Percentiles rank a stretch among this genome's conserved stretches.
Conservation (phyloP, 208 protist species). For the Trypanosomatidae sp. region DNA sequence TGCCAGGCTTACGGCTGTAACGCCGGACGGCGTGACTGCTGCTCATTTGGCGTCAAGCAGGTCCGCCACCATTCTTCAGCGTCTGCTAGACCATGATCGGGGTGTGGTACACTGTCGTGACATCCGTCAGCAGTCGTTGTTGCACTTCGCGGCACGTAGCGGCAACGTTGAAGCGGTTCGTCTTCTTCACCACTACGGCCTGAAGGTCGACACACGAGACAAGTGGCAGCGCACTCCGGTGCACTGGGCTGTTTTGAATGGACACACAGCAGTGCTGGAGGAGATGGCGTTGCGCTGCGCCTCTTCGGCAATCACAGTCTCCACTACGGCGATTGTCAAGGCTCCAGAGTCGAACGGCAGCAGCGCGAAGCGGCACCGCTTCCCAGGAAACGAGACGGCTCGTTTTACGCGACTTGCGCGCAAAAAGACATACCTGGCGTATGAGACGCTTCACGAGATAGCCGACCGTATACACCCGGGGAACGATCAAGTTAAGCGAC, state of each 20-base stretch:
- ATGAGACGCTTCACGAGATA: slow-evolving; percentile 45
- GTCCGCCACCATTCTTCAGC: slow-evolving; percentile 18
- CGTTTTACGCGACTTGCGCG: slow-evolving; percentile 42
- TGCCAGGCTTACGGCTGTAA: slow-evolving; percentile 41
- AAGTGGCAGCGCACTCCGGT: slow-evolving; percentile 70
- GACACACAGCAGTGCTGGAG: slow-evolving; percentile 32
- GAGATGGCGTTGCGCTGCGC: slow-evolving; percentile 22
- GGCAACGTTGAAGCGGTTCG: slow-evolving; percentile 30
- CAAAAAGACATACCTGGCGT: slow-evolving; percentile 42
- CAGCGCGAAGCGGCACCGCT: slow-evolving; percentile 1
- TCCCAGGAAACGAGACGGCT: slow-evolving; percentile 4
- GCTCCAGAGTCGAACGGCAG: background rate
- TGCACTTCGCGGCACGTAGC: slow-evolving; percentile 57
- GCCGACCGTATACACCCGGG: slow-evolving; percentile 22
- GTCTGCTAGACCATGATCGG: slow-evolving; percentile 14
- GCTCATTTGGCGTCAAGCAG: slow-evolving; percentile 39
- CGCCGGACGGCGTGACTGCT: slow-evolving; percentile 51
- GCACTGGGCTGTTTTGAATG: slow-evolving; percentile 65
- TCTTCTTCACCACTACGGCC: slow-evolving; percentile 31
- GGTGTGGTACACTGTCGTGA: slow-evolving; percentile 35
- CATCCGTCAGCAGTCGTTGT: slow-evolving; percentile 51
- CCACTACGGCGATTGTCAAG: background rate
- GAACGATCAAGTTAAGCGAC: slow-evolving; percentile 12
- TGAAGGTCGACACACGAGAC: slow-evolving; percentile 36
- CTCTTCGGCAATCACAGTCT: background rate